Percentiles rank a stretch among this genome's conserved stretches.
Conservation (phyloP, 1,284 basidiomycete genomes). For the Leccinum cinnamomeum region DNA sequence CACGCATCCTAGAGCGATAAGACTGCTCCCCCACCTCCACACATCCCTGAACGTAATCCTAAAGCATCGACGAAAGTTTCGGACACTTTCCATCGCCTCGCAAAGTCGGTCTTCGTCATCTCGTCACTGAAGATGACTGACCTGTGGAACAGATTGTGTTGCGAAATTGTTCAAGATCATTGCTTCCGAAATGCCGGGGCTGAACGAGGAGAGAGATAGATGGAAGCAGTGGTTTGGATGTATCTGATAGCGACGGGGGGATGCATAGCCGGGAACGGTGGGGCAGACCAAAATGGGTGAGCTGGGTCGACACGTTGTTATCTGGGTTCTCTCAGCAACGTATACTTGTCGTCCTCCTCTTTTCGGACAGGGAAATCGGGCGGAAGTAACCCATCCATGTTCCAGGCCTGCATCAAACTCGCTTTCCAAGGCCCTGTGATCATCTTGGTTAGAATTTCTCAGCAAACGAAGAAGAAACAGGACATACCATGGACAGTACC, state of each 20-base stretch:
- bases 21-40: not conserved
- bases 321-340: conserved; percentile 67
- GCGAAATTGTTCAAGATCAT: conserved; percentile 43
- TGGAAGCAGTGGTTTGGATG: conserved; percentile 60
- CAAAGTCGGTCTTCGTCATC: conserved; percentile 38
- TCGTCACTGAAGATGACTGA: conserved; percentile 12
- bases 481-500: conserved; percentile 68
- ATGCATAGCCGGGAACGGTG: conserved; percentile 37
- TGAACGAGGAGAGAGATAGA: conserved; percentile 51
- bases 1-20: conserved; percentile 11
- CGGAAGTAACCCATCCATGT: conserved; percentile 75
- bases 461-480: conserved; percentile 37
- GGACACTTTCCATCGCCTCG: conserved; percentile 37
- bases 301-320: conserved; percentile 74
- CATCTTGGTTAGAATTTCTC: conserved; percentile 8
- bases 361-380: conserved; percentile 75
- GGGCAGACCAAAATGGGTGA: conserved; percentile 64
- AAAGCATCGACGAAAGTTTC: conserved; percentile 17
- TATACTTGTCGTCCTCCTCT: conserved; percentile 69
- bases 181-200: conserved; percentile 25
- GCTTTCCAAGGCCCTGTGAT: conserved; percentile 76
- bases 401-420: conserved; percentile 83
- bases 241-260: conserved; percentile 27
- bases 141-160: conserved; percentile 40
- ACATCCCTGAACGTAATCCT: conserved; percentile 2